These are phyloP conservation scores for Candida parachauliodes DNA, from an alignment of 805 yeast species.

Conservation along the genomic window DNA sequence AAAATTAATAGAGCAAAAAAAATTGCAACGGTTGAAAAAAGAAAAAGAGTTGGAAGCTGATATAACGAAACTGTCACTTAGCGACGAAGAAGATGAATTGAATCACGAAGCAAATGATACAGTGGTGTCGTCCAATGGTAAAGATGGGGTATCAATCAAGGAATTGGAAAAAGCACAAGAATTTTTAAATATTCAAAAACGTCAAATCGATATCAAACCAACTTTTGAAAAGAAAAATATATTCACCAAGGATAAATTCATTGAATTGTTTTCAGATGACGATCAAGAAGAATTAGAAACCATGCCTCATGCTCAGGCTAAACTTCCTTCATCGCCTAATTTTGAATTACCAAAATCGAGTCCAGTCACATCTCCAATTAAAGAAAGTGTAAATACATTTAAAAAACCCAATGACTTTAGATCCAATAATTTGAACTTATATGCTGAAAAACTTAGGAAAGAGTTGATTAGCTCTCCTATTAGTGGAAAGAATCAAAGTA, in stretches of 20 bases:
- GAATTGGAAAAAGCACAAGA: slow-evolving; percentile 30
- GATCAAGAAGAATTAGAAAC: slow-evolving; percentile 15
- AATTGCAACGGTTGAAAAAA: slow-evolving; percentile 15
- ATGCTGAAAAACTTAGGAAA: slow-evolving; percentile 30
- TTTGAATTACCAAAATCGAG: slow-evolving; percentile 16
- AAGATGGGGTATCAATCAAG: slow-evolving; percentile 17
- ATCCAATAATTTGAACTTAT: slow-evolving; percentile 25
- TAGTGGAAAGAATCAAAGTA: slow-evolving; percentile 9
- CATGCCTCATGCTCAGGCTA: background rate
- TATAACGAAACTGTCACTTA: slow-evolving; percentile 27
- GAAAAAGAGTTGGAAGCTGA: slow-evolving; percentile 27
- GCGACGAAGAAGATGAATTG: slow-evolving; percentile 40
- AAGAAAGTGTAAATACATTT: background rate
- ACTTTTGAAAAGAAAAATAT: slow-evolving; percentile 20
- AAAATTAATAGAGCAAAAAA: slow-evolving; percentile 17
- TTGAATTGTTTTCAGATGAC: slow-evolving; percentile 30
- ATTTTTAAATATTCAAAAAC: slow-evolving; percentile 31
- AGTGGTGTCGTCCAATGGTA: slow-evolving; percentile 14
- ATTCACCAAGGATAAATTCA: slow-evolving; percentile 28
- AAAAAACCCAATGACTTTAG: background rate
- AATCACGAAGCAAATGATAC: slow-evolving; percentile 19
- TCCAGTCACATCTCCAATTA: slow-evolving; percentile 31
- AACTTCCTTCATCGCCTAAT: slow-evolving; percentile 2
- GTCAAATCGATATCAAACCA: slow-evolving; percentile 28
- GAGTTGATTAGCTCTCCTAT: slow-evolving; percentile 26